Conservation (phyloP, 2,329 filamentous ascomycete genomes). For the Xylaria sp. region DNA sequence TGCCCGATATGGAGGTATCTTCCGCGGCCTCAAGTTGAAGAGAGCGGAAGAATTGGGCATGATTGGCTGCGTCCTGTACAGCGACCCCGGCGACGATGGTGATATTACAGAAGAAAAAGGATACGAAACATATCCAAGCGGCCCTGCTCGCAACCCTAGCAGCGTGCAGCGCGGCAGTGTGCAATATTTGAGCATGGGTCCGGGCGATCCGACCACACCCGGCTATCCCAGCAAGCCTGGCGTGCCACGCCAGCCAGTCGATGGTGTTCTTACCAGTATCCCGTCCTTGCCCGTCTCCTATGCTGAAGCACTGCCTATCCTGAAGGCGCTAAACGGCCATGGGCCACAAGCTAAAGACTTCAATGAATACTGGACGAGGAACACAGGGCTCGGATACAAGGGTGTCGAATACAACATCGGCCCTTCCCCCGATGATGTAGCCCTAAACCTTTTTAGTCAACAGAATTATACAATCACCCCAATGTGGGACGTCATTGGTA, state of each 20-base stretch:
- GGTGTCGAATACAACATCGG: constrained; percentile 88
- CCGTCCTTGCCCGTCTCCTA: constrained; percentile 94
- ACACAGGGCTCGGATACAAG: constrained; percentile 79
- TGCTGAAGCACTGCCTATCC: constrained; percentile 82
- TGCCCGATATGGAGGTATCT: constrained; percentile 85
- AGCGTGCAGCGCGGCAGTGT: constrained; percentile 91
- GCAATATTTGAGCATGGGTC: constrained; percentile 78
- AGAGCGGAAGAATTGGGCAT: constrained; percentile 91
- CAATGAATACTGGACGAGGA: constrained; percentile 75
- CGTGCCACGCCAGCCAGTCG: constrained; percentile 77
- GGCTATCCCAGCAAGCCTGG: constrained; percentile 94
- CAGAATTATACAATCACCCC: constrained; percentile 86
- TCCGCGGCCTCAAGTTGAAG: constrained; percentile 92
- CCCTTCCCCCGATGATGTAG: constrained; percentile 77
- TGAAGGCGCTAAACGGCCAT: constrained; percentile 90
- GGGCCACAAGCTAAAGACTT: constrained; percentile 82
- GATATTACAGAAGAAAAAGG: constrained; percentile 84
- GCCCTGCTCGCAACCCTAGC: constrained; percentile 87
- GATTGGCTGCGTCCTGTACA: constrained; percentile 86
- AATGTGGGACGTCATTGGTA: constrained; percentile 90
- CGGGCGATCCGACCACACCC: constrained; percentile 87
- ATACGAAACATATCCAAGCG: constrained; percentile 81
- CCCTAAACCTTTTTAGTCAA: constrained; percentile 79
- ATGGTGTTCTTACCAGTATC: constrained; percentile 80
- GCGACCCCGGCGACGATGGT: constrained; percentile 90